These are phyloP conservation scores for Cajanus cajan DNA, from an alignment of 306 rosid species.

Conservation along the genomic window DNA sequence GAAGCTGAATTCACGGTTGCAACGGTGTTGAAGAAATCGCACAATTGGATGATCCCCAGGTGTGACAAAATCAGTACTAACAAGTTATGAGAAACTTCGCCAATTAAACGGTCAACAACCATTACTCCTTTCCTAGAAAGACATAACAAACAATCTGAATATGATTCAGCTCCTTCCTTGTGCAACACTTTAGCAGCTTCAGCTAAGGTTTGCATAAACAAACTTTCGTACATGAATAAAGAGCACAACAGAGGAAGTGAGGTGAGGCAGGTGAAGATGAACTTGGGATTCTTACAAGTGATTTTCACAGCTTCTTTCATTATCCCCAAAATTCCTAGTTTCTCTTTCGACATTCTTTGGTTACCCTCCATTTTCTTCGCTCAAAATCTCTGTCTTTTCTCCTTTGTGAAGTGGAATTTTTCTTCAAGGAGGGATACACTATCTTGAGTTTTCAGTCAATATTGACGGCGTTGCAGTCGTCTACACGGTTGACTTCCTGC, in stretches of 20 bases:
- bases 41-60: constrained; percentile 27
- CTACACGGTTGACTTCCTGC: neutral
- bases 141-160: neutral
- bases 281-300: constrained; percentile 4
- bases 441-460: neutral
- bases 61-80: neutral
- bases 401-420: neutral
- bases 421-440: neutral
- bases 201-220: neutral
- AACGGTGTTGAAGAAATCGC: neutral
- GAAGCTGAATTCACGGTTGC: constrained; percentile 26
- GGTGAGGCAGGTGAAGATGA: constrained; percentile 21
- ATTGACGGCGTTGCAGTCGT: neutral
- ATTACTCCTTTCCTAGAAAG: neutral
- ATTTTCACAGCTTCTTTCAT: constrained; percentile 21
- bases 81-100: constrained; percentile 5
- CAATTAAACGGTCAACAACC: neutral
- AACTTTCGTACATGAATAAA: constrained; percentile 1
- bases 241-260: constrained; percentile 23
- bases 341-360: neutral
- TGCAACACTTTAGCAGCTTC: neutral
- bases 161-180: neutral
- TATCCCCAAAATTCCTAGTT: neutral
- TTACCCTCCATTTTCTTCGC: constrained; percentile 22
- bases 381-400: neutral